Percentiles rank a stretch among this genome's conserved stretches.
Evolutionary conservation across 441 rosid species (phyloP).

Genomic region (Erodium moschatum): DNA sequence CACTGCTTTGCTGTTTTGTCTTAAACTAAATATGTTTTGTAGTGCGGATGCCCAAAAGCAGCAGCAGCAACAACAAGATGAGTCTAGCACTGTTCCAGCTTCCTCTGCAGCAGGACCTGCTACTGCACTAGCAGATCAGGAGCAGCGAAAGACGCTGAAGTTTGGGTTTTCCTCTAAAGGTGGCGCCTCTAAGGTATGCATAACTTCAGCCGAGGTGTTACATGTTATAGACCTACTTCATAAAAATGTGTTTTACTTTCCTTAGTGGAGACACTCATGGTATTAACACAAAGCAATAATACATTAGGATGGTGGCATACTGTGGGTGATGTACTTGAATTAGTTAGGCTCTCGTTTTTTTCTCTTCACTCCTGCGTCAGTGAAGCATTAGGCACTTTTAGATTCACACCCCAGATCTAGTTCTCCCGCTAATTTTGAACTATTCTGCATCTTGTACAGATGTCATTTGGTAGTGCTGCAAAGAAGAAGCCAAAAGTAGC

Average conservation of each 20-base stretch:
- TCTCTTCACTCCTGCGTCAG: too few relatives aligned
- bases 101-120: constrained; percentile 25
- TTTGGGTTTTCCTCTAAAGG: constrained; percentile 75
- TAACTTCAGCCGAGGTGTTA: background rate
- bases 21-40: constrained; percentile 7
- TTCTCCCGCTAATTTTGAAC: background rate
- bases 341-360: background rate
- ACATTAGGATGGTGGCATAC: background rate
- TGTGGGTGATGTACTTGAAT: background rate
- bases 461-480: constrained; percentile 27
- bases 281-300: background rate
- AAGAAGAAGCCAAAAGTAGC: constrained; percentile 52
- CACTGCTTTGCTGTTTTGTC: background rate
- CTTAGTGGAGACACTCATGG: too few relatives aligned
- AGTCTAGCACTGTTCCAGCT: constrained; percentile 33
- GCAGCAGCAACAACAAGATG: constrained; percentile 43
- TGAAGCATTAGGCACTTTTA: too few relatives aligned
- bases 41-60: constrained; percentile 80
- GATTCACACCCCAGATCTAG: background rate
- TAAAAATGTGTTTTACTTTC: constrained; percentile 6
- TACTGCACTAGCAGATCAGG: constrained; percentile 56
- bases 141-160: constrained; percentile 64
- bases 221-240: background rate
- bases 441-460: constrained; percentile 30
- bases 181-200: constrained; percentile 51